Percentiles rank a stretch among this genome's conserved stretches.
Conservation (phyloP, 495 filamentous ascomycete genomes). For the Penicillium atrosanguineum region DNA sequence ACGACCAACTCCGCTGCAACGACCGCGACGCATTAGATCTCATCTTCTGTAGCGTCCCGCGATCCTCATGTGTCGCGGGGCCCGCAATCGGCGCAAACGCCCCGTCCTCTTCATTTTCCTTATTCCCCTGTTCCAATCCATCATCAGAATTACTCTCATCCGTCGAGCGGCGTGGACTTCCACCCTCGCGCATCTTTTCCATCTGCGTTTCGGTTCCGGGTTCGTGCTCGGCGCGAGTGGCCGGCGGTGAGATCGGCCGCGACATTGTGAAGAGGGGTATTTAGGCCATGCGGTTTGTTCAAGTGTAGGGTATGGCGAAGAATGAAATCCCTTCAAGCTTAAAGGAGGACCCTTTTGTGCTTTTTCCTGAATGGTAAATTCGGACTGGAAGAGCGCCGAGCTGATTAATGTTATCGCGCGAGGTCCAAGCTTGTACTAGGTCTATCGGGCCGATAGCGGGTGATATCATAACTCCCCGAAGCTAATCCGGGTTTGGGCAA, state of each 20-base stretch:
- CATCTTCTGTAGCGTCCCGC: constrained; percentile 14
- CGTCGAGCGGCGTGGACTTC: background rate
- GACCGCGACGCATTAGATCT: constrained; percentile 23
- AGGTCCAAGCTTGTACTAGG: background rate
- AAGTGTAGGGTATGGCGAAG: background rate
- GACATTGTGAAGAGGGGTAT: background rate
- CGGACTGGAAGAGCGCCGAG: constrained; percentile 3
- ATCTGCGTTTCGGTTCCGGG: background rate
- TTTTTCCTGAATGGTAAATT: background rate
- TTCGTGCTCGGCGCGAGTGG: background rate
- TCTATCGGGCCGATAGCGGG: background rate
- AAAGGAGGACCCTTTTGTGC: background rate
- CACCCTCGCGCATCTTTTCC: constrained; percentile 1
- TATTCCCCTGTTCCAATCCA: constrained; percentile 3
- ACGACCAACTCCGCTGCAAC: constrained; percentile 48
- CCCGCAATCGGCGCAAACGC: constrained; percentile 29
- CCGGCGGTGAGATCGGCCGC: background rate
- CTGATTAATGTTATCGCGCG: constrained; percentile 20
- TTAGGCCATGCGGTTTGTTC: background rate
- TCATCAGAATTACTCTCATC: constrained; percentile 13
- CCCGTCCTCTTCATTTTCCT: constrained; percentile 18
- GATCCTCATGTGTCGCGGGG: constrained; percentile 12
- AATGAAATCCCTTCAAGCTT: background rate
- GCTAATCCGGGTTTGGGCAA: background rate
- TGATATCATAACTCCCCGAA: constrained; percentile 7